Percentiles rank a stretch among this genome's conserved stretches.
Conservation (phyloP, 331 rosid species). For the Stylosanthes scabra region DNA sequence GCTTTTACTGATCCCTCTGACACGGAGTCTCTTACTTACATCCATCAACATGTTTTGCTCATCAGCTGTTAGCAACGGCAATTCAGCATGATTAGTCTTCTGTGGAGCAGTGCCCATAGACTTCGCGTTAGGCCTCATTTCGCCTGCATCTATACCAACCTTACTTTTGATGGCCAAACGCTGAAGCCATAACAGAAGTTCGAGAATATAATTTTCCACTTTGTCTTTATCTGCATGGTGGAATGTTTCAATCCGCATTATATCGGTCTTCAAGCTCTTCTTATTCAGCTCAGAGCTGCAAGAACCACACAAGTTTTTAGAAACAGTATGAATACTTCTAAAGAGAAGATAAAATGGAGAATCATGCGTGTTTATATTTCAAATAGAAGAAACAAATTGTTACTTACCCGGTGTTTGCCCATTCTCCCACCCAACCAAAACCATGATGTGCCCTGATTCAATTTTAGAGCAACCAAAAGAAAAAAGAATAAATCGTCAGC, state of each 20-base stretch:
- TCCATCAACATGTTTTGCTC: constrained; percentile 63
- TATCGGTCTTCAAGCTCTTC: constrained; percentile 56
- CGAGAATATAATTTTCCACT: constrained; percentile 68
- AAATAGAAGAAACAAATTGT: constrained; percentile 21
- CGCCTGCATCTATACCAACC: constrained; percentile 37
- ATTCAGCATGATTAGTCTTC: constrained; percentile 9
- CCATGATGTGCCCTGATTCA: constrained; percentile 83
- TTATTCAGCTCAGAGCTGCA: constrained; percentile 64
- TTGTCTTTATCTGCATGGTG: constrained; percentile 81
- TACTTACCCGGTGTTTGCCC: constrained; percentile 84
- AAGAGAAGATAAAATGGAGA: not conserved
- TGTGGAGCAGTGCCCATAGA: constrained; percentile 28
- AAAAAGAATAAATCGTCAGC: constrained; percentile 40
- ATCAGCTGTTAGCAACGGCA: constrained; percentile 44
- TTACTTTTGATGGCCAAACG: constrained; percentile 62
- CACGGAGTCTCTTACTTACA: constrained; percentile 48
- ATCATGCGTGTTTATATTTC: not conserved
- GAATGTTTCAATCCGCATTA: constrained; percentile 75
- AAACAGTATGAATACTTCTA: not conserved
- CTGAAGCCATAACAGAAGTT: constrained; percentile 78
- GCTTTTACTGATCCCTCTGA: constrained; percentile 63
- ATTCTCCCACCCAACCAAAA: constrained; percentile 95
- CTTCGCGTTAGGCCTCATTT: constrained; percentile 39
- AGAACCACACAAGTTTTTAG: constrained; percentile 29
- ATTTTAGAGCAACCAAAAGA: constrained; percentile 42